Conservation (phyloP, 768 basidiomycete species). For the Tulasnella sp. region DNA sequence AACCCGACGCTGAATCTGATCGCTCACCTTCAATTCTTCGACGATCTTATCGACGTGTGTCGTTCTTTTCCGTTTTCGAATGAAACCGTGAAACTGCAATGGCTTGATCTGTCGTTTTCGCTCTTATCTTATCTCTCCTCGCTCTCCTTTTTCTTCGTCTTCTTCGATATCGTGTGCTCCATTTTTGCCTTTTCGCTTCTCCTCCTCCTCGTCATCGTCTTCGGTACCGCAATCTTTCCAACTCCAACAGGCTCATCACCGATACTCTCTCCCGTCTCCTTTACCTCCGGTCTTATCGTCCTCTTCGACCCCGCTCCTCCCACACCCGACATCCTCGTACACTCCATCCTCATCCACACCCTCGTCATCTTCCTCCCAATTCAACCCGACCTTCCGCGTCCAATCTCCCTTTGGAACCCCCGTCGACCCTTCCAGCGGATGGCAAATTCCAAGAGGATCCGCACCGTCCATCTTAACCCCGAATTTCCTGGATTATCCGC, state of each 20-base stretch:
- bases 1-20: background rate
- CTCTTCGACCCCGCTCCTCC: background rate
- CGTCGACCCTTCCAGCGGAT: background rate
- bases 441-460: background rate
- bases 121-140: background rate
- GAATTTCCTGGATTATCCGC: background rate
- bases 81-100: background rate
- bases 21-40: no score
- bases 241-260: background rate
- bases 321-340: no score
- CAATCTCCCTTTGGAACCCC: background rate
- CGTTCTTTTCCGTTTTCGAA: background rate
- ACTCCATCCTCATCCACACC: no score
- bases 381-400: background rate
- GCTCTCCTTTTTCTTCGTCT: background rate
- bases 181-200: background rate
- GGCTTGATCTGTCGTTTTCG: background rate
- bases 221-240: background rate
- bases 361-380: background rate
- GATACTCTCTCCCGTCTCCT: conserved; percentile 11
- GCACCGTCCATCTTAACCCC: background rate
- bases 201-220: background rate
- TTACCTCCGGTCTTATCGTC: background rate
- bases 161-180: no score
- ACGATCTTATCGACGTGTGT: no score